Conservation (phyloP, 345 rosid species). For the Hirschfeldia incana region DNA sequence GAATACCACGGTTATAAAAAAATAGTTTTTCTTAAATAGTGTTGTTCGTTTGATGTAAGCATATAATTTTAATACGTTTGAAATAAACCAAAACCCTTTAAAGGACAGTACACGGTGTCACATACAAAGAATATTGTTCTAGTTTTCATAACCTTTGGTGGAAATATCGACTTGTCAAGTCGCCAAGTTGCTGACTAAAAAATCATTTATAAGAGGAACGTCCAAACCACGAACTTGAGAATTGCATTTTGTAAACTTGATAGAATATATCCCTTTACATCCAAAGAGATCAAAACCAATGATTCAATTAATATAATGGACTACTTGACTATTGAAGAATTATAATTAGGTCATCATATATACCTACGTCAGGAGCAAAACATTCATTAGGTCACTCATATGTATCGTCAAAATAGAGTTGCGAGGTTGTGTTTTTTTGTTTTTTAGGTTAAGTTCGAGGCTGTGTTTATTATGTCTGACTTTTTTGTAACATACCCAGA, state of each 20-base stretch:
- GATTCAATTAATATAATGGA: constrained; percentile 1
- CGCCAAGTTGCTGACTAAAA: constrained; percentile 14
- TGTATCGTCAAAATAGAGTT: constrained; percentile 4
- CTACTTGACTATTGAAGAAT: not conserved
- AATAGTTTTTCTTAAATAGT: not conserved
- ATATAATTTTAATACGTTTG: not conserved
- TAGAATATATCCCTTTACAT: not conserved
- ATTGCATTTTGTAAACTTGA: constrained; percentile 10
- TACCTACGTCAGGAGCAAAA: too few relatives aligned
- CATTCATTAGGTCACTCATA: too few relatives aligned
- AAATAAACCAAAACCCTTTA: not conserved
- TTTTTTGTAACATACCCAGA: constrained; percentile 19
- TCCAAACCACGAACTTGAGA: constrained; percentile 3
- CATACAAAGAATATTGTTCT: not conserved
- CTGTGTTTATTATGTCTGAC: constrained; percentile 17
- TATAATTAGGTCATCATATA: constrained; percentile 13
- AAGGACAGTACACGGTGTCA: not conserved
- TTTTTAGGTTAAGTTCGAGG: not conserved
- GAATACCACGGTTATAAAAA: too few relatives aligned
- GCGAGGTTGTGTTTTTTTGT: not conserved
- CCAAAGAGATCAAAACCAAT: not conserved
- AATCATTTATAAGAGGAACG: not conserved
- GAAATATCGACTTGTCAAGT: constrained; percentile 10
- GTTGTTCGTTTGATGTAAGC: not conserved
- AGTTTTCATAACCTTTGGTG: not conserved